Percentiles rank a stretch among this genome's conserved stretches.
These are phyloP conservation scores for Purpureocillium takamizusanense DNA, from an alignment of 2,329 filamentous ascomycete species.

Conservation along the genomic window DNA sequence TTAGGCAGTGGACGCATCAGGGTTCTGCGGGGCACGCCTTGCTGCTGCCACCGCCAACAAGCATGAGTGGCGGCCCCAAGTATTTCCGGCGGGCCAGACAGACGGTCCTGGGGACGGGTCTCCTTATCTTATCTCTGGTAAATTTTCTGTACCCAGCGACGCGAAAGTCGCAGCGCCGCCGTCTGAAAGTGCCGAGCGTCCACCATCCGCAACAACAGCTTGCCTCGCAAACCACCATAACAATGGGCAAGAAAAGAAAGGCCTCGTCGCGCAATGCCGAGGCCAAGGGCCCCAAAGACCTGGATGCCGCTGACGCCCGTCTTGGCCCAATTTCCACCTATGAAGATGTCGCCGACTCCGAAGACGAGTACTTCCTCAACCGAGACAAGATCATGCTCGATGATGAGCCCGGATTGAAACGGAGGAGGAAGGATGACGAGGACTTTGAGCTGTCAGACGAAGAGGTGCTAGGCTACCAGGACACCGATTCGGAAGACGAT, in stretches of 20 bases:
- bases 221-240: constrained; percentile 3
- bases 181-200: not conserved
- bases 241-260: constrained; percentile 65
- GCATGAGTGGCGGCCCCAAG: constrained; percentile 1
- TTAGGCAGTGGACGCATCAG: too few relatives aligned
- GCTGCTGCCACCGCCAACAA: too few relatives aligned
- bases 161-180: not conserved
- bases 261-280: constrained; percentile 39
- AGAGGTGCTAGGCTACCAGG: constrained; percentile 45
- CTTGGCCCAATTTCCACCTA: constrained; percentile 54
- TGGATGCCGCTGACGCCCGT: constrained; percentile 49
- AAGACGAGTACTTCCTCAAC: constrained; percentile 86
- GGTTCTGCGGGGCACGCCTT: not conserved
- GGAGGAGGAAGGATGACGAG: constrained; percentile 64
- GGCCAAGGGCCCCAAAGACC: constrained; percentile 42
- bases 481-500: constrained; percentile 32
- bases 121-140: constrained; percentile 13
- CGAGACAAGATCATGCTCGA: constrained; percentile 81
- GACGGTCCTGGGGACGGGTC: not conserved
- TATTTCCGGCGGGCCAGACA: not conserved
- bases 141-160: constrained; percentile 6
- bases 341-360: constrained; percentile 84
- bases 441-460: constrained; percentile 55
- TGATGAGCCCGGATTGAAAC: constrained; percentile 70
- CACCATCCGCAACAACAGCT: not conserved